Evolutionary conservation across 495 filamentous ascomycete species (phyloP).

Genomic region (Aspergillus saccharolyticus): DNA sequence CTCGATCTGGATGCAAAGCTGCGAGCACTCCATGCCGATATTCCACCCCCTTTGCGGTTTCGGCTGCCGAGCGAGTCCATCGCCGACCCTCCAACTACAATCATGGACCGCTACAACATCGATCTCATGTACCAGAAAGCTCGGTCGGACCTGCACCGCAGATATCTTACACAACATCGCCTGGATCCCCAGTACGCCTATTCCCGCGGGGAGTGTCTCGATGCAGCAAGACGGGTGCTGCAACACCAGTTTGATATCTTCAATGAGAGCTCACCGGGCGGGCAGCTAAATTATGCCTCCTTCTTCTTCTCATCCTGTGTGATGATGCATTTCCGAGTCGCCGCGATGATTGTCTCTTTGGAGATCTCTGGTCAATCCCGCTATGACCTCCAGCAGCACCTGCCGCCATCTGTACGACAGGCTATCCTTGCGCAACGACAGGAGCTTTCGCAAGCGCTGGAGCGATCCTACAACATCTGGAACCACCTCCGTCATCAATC

Average conservation of each 20-base stretch:
- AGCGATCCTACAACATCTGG: constrained; percentile 17
- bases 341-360: constrained; percentile 20
- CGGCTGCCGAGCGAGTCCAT: constrained; percentile 60
- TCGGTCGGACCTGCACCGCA: constrained; percentile 72
- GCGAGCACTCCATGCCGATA: constrained; percentile 53
- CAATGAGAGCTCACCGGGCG: constrained; percentile 60
- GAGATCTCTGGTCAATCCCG: constrained; percentile 21
- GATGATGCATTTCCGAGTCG: constrained; percentile 14
- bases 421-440: not conserved
- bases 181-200: constrained; percentile 65
- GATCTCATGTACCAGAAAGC: constrained; percentile 77
- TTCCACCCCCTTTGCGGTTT: constrained; percentile 66
- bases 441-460: constrained; percentile 9
- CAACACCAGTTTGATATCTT: constrained; percentile 69
- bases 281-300: constrained; percentile 27
- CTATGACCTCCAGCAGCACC: constrained; percentile 16
- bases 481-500: constrained; percentile 14
- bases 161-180: constrained; percentile 64
- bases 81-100: constrained; percentile 65
- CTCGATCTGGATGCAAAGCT: constrained; percentile 64
- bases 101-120: constrained; percentile 75
- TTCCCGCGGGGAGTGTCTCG: constrained; percentile 69
- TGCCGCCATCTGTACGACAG: not conserved
- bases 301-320: constrained; percentile 22
- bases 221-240: constrained; percentile 67